Conservation (phyloP, 2,329 filamentous ascomycete genomes). For the Pestalotiopsis sp. region DNA sequence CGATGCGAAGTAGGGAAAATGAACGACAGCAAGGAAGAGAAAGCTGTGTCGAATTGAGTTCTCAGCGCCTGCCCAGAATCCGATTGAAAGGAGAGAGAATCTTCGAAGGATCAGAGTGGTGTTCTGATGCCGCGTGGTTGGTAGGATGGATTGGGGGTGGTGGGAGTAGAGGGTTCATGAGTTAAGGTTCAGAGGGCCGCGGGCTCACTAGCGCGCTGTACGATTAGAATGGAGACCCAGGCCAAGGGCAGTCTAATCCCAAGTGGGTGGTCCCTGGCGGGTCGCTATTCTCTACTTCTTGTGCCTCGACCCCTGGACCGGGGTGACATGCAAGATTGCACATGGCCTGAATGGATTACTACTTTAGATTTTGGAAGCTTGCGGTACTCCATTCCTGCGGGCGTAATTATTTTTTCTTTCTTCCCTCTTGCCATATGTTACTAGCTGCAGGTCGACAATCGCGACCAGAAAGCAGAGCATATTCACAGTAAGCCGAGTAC, state of each 20-base stretch:
- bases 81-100: not conserved
- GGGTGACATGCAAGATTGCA: slow-evolving; percentile 10
- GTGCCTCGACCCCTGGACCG: slow-evolving; percentile 11
- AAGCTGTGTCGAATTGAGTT: not conserved
- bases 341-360: not conserved
- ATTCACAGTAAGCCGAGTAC: not conserved
- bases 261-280: slow-evolving; percentile 1
- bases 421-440: not conserved
- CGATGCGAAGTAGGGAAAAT: not conserved
- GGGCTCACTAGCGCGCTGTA: not conserved
- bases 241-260: slow-evolving; percentile 2
- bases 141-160: not conserved
- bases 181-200: slow-evolving; percentile 1
- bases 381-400: not conserved
- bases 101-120: not conserved
- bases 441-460: not conserved
- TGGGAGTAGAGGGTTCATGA: slow-evolving; percentile 2
- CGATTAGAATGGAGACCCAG: not conserved
- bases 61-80: not conserved
- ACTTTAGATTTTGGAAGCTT: not conserved
- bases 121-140: not conserved
- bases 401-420: not conserved
- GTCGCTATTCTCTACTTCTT: not conserved
- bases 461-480: not conserved
- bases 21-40: not conserved